These are phyloP conservation scores for Pterocarpus macrocarpus DNA, from an alignment of 306 rosid species.

Conservation along the genomic window DNA sequence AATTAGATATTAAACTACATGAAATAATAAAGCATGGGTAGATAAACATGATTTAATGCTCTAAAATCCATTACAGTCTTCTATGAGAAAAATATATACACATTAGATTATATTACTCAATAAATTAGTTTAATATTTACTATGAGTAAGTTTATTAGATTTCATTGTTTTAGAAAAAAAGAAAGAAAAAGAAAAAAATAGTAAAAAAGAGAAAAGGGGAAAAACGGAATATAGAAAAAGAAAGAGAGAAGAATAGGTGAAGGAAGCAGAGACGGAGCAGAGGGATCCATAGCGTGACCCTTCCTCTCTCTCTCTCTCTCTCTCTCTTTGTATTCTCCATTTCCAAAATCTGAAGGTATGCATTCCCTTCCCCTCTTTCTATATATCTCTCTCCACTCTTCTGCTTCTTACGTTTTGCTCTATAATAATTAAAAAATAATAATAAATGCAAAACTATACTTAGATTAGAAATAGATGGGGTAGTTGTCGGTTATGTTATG, in stretches of 20 bases:
- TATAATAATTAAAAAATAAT: background rate
- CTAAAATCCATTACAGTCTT: background rate
- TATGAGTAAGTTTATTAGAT: too few relatives aligned
- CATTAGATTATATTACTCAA: background rate
- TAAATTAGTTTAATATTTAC: too few relatives aligned
- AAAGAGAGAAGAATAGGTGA: background rate
- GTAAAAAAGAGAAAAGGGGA: too few relatives aligned
- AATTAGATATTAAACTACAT: too few relatives aligned
- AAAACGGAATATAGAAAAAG: background rate
- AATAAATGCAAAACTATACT: background rate
- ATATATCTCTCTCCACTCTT: background rate
- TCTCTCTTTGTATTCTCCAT: background rate
- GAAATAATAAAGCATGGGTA: too few relatives aligned
- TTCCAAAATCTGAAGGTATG: conserved; percentile 18
- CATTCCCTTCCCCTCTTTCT: background rate
- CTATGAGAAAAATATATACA: background rate
- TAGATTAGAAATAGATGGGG: background rate
- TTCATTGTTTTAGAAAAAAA: too few relatives aligned
- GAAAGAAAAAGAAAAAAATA: background rate
- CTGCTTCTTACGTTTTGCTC: background rate
- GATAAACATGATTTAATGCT: background rate
- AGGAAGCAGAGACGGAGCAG: background rate
- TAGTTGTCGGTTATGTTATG: conserved; percentile 15
- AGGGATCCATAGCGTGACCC: conserved; percentile 22
- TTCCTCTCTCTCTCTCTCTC: conserved; percentile 24